phyloP scores from a whole-genome alignment of 2,329 filamentous ascomycete species.

The Xylariaceae sp. region DNA sequence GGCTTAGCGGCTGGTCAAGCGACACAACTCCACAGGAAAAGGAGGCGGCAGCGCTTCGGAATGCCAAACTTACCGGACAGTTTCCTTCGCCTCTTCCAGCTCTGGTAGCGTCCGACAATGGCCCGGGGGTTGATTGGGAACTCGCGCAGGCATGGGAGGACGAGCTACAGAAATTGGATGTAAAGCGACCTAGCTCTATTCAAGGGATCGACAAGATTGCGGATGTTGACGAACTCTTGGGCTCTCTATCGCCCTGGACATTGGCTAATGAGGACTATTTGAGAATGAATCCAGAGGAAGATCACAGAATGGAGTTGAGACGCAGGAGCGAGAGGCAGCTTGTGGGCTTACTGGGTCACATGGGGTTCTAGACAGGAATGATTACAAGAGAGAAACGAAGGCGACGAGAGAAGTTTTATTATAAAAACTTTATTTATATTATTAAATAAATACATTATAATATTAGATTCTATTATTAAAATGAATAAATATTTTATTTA shows the following conservation, averaged over 20 bases:
- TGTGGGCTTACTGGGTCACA: constrained; percentile 2
- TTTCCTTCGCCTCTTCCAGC: constrained; percentile 4
- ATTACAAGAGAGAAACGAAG: too few species aligned
- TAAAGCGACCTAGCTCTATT: constrained; percentile 3
- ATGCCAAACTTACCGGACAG: constrained; percentile 2
- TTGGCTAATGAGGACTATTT: constrained; percentile 9
- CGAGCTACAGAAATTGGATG: constrained; percentile 4
- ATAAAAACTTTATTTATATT: too few species aligned
- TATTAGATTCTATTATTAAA: too few species aligned
- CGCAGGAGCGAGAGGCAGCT: constrained; percentile 4
- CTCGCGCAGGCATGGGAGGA: constrained; percentile 15
- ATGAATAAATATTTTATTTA: too few species aligned
- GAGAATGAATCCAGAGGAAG: constrained; percentile 9
- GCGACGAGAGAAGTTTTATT: too few species aligned
- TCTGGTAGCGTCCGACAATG: not conserved
- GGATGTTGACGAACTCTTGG: constrained; percentile 13
- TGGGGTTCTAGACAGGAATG: constrained; percentile 9
- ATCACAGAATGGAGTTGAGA: not conserved
- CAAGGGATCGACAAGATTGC: constrained; percentile 13
- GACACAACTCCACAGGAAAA: not conserved
- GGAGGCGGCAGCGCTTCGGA: constrained; percentile 2
- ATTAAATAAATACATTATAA: too few species aligned
- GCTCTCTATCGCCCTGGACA: not conserved
- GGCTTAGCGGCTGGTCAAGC: constrained; percentile 1
- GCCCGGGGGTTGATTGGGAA: constrained; percentile 8